Evolutionary conservation across 176 grass and related monocot genomes (phyloP).

Genomic region (Juncus effusus): DNA sequence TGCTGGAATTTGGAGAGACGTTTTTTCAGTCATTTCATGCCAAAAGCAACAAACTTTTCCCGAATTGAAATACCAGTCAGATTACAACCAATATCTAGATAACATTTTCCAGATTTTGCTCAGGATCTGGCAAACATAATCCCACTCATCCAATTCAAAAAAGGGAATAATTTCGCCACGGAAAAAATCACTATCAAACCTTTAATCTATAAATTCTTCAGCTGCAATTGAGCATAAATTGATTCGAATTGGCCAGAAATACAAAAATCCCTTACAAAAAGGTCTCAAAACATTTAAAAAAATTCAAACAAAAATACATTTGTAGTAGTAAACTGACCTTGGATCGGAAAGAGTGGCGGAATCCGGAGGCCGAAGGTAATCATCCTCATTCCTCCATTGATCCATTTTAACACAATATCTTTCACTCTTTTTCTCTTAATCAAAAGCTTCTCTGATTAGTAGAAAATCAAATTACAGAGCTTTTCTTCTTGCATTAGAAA

Average conservation of each 20-base stretch:
- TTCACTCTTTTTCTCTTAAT: not conserved
- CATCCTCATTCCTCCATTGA: slow-evolving; percentile 15
- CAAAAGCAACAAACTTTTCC: not conserved
- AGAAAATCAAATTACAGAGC: not conserved
- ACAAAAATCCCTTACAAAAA: not conserved
- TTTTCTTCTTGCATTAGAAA: slow-evolving; percentile 15
- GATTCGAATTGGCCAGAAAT: not conserved
- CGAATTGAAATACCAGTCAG: slow-evolving; percentile 1
- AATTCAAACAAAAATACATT: slow-evolving; percentile 3
- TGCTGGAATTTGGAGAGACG: not conserved
- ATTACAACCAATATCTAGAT: not conserved
- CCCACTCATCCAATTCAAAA: no score
- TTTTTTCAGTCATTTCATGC: slow-evolving; percentile 4
- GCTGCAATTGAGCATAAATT: not conserved
- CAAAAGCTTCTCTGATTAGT: not conserved
- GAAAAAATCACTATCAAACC: no score
- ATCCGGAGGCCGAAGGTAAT: slow-evolving; percentile 3
- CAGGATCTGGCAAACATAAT: no score
- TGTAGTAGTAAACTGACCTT: slow-evolving; percentile 1
- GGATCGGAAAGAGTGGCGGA: slow-evolving; percentile 15
- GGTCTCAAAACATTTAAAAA: not conserved
- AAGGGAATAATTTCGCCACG: no score
- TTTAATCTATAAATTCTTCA: no score
- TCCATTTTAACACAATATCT: slow-evolving; percentile 7
- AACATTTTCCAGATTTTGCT: slow-evolving; percentile 1